A percentile compares a stretch with the other conserved stretches of the same genome.
These are phyloP conservation scores for Puccinellia tenuiflora DNA, from an alignment of 176 grass and related monocot genomes.

Conservation along the genomic window DNA sequence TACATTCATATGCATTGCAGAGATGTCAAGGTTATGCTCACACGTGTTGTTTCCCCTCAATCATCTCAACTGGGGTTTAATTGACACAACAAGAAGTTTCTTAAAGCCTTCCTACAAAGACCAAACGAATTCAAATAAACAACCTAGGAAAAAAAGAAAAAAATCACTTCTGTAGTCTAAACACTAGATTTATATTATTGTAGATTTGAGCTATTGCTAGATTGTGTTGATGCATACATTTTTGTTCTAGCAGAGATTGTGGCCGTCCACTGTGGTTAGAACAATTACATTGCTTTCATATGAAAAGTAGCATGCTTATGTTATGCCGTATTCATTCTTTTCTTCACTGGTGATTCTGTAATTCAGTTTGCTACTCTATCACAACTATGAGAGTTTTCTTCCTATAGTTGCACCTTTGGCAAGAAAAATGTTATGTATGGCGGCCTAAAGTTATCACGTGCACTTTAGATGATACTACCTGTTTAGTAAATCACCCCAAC, in stretches of 20 bases:
- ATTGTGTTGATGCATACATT: neutral
- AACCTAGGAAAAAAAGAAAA: neutral
- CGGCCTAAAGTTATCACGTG: neutral
- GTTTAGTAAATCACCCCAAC: neutral
- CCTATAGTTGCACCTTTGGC: neutral
- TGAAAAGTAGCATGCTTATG: neutral
- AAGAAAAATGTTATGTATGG: neutral
- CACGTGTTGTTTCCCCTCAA: neutral
- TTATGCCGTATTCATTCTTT: neutral
- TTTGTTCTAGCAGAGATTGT: neutral
- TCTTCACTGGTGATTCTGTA: neutral
- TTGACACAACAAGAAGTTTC: neutral
- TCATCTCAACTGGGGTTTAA: neutral
- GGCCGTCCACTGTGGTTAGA: neutral
- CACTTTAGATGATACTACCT: neutral
- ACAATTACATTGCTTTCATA: constrained; percentile 1
- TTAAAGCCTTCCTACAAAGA: neutral
- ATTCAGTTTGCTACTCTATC: neutral
- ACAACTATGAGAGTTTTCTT: neutral
- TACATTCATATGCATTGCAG: neutral
- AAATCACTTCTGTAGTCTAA: neutral
- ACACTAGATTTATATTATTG: neutral
- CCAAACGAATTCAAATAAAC: neutral
- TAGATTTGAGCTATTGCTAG: neutral
- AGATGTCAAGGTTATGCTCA: neutral